These are phyloP conservation scores for Colletotrichum gloeosporioides DNA, from an alignment of 2,329 filamentous ascomycete species.

Conservation along the genomic window DNA sequence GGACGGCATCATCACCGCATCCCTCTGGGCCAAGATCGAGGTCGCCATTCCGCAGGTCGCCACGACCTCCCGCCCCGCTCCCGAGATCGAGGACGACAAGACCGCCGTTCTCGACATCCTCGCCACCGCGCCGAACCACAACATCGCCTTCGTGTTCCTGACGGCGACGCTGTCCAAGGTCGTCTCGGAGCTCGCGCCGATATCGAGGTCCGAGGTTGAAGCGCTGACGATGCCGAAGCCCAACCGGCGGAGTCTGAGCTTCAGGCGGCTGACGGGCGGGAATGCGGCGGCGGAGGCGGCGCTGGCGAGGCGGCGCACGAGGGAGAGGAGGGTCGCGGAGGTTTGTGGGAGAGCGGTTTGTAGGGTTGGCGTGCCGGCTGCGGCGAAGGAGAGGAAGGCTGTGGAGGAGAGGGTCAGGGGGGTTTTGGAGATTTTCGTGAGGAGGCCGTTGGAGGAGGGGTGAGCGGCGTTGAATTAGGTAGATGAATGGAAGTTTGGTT, in stretches of 20 bases:
- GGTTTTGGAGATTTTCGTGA: constrained; percentile 72
- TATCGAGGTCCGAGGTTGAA: constrained; percentile 42
- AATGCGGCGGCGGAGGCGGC: constrained; percentile 29
- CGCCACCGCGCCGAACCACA: constrained; percentile 75
- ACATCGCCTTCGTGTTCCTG: constrained; percentile 88
- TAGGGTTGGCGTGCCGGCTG: constrained; percentile 43
- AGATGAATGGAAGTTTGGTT: neutral
- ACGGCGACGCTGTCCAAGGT: constrained; percentile 73
- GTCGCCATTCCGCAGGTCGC: constrained; percentile 52
- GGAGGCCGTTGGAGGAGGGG: constrained; percentile 22
- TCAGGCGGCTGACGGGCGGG: constrained; percentile 38
- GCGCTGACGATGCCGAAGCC: constrained; percentile 29
- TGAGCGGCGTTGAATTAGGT: neutral
- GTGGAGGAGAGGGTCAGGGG: constrained; percentile 69
- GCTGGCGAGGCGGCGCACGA: constrained; percentile 56
- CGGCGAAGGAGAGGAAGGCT: constrained; percentile 61
- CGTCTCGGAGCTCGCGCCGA: constrained; percentile 51
- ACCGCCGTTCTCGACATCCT: constrained; percentile 74
- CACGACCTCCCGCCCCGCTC: constrained; percentile 16
- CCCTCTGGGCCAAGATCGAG: constrained; percentile 75
- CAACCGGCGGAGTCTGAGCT: constrained; percentile 50
- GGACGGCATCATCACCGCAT: constrained; percentile 77
- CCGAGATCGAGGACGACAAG: constrained; percentile 49
- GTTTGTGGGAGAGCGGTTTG: constrained; percentile 71
- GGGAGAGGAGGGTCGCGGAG: constrained; percentile 67